Evolutionary conservation across 139 green algal species (phyloP).

Genomic region (Chlorokybus atmophyticus): DNA sequence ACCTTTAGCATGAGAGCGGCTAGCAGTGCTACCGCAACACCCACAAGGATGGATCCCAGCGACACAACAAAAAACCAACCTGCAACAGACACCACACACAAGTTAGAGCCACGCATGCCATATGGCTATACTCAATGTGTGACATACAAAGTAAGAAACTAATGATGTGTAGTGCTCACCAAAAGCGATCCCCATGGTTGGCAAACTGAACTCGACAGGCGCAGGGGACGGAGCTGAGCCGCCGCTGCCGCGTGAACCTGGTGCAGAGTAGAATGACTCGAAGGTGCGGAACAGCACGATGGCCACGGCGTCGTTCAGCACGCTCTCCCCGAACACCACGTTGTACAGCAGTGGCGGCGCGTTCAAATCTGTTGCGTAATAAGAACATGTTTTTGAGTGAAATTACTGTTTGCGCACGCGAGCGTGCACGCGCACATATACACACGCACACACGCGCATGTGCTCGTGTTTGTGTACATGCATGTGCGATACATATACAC

Average conservation of each 20-base stretch:
- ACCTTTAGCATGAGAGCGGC: not conserved
- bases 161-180: slow-evolving; percentile 3
- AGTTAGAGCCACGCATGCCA: not conserved
- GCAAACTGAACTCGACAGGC: slow-evolving; percentile 13
- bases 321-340: slow-evolving; percentile 68
- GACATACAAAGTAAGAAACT: slow-evolving; percentile 7
- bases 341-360: slow-evolving; percentile 56
- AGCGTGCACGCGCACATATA: slow-evolving; percentile 17
- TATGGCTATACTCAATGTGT: slow-evolving; percentile 1
- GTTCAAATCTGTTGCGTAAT: slow-evolving; percentile 23
- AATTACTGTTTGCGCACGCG: not conserved
- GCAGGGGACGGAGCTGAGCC: too few species aligned
- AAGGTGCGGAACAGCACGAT: slow-evolving; percentile 62
- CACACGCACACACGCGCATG: slow-evolving; percentile 44
- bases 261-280: slow-evolving; percentile 5
- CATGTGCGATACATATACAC: not conserved
- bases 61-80: slow-evolving; percentile 33
- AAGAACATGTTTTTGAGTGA: too few species aligned
- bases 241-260: too few species aligned
- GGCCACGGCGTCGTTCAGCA: slow-evolving; percentile 70
- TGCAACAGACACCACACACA: too few species aligned
- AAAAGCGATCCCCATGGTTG: slow-evolving; percentile 13
- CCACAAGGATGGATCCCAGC: slow-evolving; percentile 44
- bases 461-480: slow-evolving; percentile 35
- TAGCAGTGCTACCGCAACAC: slow-evolving; percentile 14